Evolutionary conservation across 2,329 filamentous ascomycete genomes (phyloP), one percentile per base, ranked within the genome.

Genomic region (Rhinocladiella similis): DNA sequence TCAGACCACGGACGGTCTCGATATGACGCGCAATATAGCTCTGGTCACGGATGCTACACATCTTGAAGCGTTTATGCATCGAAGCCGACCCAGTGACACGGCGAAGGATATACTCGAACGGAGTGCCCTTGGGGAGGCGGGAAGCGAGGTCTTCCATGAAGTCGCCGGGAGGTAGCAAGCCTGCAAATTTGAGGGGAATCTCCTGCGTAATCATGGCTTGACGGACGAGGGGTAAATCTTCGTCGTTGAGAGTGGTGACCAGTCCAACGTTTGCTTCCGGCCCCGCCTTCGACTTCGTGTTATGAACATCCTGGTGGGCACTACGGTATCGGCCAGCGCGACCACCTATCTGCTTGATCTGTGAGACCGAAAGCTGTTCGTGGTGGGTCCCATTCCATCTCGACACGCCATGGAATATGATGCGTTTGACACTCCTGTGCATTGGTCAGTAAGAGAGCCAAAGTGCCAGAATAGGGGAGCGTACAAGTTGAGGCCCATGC

Each of bases 331-430:
- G 87, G 25, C 94, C 94, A 12, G 94, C 94, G 63, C 94, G 86
- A 16, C 94, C 94, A 48, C 86, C 94, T 67, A 99, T 99, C 69
- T 99, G 94, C 72, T 96, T 97, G 66, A 97, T 80, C 63, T 97
- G 90, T 0, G 91, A 87, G 2, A 88, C 79, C 0, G 80, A 76
- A 20, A 99, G 78, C 3, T 78, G 73, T 14, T 83, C 77, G 27
- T 81, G 78, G 4, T 76, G 73, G 1, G 64, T 68, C 1, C 88
- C 88, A 60, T 91, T 82, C 63, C 81, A 87, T 70, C 97, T 99
- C 57, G 79, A 75, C 1, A 86, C 81, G 0, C 87, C 80, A 67
- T 96, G 90, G 63, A 99, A 94, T 52, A 99, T 83, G 59, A 99
- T 83, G 22, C 95, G 88, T 69, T 91, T 94, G 70, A 97, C 91